Evolutionary conservation across 805 yeast genomes (phyloP).

Genomic region (Saccharomycopsis schoenii): DNA sequence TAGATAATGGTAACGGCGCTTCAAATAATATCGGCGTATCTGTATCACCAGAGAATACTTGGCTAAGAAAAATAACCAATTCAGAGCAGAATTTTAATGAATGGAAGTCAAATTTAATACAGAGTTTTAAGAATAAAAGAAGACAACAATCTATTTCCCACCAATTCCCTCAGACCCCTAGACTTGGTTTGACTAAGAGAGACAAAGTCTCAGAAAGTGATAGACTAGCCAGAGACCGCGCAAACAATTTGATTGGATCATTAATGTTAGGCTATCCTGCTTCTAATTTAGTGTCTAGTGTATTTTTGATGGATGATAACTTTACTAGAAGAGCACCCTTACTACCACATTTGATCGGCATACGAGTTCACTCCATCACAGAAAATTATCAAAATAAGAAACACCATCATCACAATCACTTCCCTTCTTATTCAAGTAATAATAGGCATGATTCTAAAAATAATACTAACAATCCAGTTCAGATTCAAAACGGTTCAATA

Average conservation of each 20-base stretch:
- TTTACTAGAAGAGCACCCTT: conserved; percentile 77
- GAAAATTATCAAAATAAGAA: conserved; percentile 15
- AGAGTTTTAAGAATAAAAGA: conserved; percentile 10
- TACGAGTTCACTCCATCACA: conserved; percentile 47
- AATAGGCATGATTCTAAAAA: not conserved
- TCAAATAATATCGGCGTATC: not conserved
- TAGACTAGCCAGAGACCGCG: conserved; percentile 9
- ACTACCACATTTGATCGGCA: conserved; percentile 59
- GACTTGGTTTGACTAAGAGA: not conserved
- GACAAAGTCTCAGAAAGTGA: conserved; percentile 11
- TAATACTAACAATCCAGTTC: not conserved
- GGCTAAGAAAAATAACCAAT: conserved; percentile 16
- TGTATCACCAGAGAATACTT: conserved; percentile 4
- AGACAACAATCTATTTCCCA: not conserved
- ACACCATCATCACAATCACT: conserved; percentile 1
- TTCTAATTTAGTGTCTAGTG: conserved; percentile 62
- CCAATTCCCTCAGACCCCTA: not conserved
- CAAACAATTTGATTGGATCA: conserved; percentile 33
- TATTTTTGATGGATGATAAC: conserved; percentile 65
- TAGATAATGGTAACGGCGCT: not conserved
- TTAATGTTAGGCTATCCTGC: conserved; percentile 64
- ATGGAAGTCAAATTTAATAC: conserved; percentile 16
- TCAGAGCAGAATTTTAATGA: conserved; percentile 15
- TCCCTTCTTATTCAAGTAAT: not conserved
- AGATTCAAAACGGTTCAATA: conserved; percentile 10